Conservation (phyloP, 2,329 filamentous ascomycete species). For the Scedosporium minutisporum region DNA sequence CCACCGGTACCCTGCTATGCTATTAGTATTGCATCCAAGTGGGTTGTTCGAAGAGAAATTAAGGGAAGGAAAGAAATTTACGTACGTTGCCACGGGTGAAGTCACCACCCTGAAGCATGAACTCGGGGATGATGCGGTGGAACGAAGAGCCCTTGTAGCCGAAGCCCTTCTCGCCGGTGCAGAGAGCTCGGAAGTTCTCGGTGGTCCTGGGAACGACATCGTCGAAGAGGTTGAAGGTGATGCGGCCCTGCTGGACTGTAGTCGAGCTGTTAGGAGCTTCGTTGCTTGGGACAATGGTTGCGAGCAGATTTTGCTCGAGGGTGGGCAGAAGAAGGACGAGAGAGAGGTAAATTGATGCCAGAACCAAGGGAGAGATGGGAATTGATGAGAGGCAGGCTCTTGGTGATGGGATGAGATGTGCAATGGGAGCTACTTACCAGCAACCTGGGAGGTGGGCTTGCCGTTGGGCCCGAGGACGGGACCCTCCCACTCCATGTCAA, state of each 20-base stretch:
- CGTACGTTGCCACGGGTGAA: slow-evolving; percentile 86
- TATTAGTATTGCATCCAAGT: background rate
- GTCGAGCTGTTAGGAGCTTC: background rate
- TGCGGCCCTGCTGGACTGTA: slow-evolving; percentile 62
- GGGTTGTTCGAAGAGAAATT: background rate
- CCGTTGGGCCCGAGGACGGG: slow-evolving; percentile 52
- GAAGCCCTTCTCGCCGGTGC: slow-evolving; percentile 70
- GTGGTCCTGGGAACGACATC: slow-evolving; percentile 80
- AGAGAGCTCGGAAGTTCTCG: slow-evolving; percentile 76
- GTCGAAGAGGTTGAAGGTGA: slow-evolving; percentile 85
- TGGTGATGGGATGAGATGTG: slow-evolving; percentile 10
- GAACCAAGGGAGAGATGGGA: background rate
- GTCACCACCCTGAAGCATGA: slow-evolving; percentile 96
- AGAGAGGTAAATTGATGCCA: background rate
- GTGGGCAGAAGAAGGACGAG: background rate
- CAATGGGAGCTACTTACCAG: slow-evolving; percentile 40
- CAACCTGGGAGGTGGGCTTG: slow-evolving; percentile 41
- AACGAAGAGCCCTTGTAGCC: slow-evolving; percentile 77
- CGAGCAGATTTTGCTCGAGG: background rate
- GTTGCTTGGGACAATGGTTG: background rate
- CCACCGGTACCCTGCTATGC: slow-evolving; percentile 67
- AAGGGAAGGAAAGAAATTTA: slow-evolving; percentile 11
- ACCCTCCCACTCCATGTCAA: slow-evolving; percentile 65
- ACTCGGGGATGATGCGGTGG: slow-evolving; percentile 86
- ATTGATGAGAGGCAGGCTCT: background rate